Base-by-base conservation (phyloP, 345 rosid genomes). In the Nasturtium officinale region DNA sequence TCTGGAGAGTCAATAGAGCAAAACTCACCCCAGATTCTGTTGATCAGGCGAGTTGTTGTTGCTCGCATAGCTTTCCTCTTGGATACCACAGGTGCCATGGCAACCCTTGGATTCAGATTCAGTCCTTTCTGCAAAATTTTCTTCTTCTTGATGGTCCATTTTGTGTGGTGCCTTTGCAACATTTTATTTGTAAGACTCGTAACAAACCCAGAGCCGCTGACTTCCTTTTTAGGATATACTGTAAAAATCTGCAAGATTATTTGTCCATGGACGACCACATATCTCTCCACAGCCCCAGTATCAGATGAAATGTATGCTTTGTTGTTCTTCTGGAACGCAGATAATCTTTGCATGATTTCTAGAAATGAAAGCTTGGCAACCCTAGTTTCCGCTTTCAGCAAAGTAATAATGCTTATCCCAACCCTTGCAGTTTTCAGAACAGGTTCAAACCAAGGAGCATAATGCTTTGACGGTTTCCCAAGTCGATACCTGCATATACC, bases 21-120 rank as follows among this genome's bases (percentile, higher is more conserved):
- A 77, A 67, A 88, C 38, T 87, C 88, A 2, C 91, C 92, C 96
- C 96, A 92, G 25, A 92, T 84, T 75, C 90, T 86, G 73, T 88
- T 85, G 61, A 92, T 83, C 18, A 90, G 79, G 64, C 72, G 83
- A 61, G 98, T 92, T 58, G 89, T 86, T 45, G 98, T 92, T 3
- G 96, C 96, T 77, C 73, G 89, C 98, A 92, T 92, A 55, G 72
- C 92, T 72, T 83, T 23, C 25, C 25, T 23, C 25, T 23, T 23
- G 25, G 25, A 23, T 23, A 23, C 25, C 25, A 23, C 25, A 23
- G 25, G 25, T 23, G 25, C 25, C 25, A 23, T 23, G 25, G 2
- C 2, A 23, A 2, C 25, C 25, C 25, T 80, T 88, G 51, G 90
- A 85, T 54, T 88, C 73, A 81, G 37, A 23, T 65, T 72, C 78